Conservation (phyloP, 257 asterid genomes). For the Phtheirospermum japonicum region DNA sequence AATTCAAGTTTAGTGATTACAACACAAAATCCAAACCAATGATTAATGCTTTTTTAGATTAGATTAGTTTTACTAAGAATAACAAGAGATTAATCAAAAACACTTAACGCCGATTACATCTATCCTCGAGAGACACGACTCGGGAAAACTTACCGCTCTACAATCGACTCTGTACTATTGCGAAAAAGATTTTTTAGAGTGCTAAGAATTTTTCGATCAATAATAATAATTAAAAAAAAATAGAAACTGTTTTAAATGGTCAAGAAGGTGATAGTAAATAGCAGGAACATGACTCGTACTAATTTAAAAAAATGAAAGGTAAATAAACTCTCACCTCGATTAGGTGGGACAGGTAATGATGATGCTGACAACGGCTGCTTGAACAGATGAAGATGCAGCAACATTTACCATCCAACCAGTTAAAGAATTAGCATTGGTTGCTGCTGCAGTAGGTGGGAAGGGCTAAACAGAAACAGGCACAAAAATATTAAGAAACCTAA, state of each 20-base stretch:
- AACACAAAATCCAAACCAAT: too few relatives aligned
- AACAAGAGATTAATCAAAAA: too few relatives aligned
- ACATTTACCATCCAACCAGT: slow-evolving; percentile 99
- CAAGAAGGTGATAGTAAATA: slow-evolving; percentile 3
- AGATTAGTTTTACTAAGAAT: too few relatives aligned
- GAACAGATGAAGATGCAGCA: slow-evolving; percentile 91
- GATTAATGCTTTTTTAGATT: too few relatives aligned
- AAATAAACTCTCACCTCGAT: slow-evolving; percentile 56
- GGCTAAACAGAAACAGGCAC: slow-evolving; percentile 45
- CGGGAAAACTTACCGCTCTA: too few relatives aligned
- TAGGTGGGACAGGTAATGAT: slow-evolving; percentile 79
- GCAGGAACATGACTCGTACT: slow-evolving; percentile 16
- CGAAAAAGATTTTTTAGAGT: too few relatives aligned
- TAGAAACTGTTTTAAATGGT: slow-evolving; percentile 49
- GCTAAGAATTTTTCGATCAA: too few relatives aligned
- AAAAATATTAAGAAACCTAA: slow-evolving; percentile 10
- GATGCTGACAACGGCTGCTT: slow-evolving; percentile 95
- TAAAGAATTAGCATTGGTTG: slow-evolving; percentile 82
- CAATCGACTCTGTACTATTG: too few relatives aligned
- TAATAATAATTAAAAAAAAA: too few relatives aligned
- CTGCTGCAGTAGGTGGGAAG: slow-evolving; percentile 82
- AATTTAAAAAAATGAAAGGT: slow-evolving; percentile 9
- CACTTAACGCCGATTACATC: too few relatives aligned
- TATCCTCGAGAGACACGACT: too few relatives aligned
- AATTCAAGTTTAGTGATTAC: too few relatives aligned